These are phyloP conservation scores for Penicillium janthinellum DNA, from an alignment of 2,329 filamentous ascomycete species.

Conservation along the genomic window DNA sequence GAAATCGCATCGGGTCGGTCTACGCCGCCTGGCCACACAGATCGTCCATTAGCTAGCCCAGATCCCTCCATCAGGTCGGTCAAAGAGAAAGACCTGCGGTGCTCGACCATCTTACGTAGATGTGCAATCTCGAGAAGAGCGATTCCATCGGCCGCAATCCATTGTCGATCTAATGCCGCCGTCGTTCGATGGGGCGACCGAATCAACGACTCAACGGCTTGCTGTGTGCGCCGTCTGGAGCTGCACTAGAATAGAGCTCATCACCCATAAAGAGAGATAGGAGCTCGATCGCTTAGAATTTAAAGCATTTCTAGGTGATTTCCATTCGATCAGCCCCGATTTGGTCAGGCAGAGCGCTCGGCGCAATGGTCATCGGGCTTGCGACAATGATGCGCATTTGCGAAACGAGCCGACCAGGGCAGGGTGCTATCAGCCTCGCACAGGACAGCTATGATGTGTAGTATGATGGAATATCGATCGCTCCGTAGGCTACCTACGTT, in stretches of 20 bases:
- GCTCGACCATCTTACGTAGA: background rate
- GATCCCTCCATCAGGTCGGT: background rate
- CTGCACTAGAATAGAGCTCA: background rate
- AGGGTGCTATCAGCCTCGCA: slow-evolving; percentile 1
- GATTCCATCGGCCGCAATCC: background rate
- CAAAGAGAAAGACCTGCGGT: background rate
- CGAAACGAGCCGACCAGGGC: slow-evolving; percentile 15
- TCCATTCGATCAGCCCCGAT: background rate
- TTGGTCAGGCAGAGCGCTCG: slow-evolving; percentile 24
- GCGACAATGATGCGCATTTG: slow-evolving; percentile 30
- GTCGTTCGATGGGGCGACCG: slow-evolving; percentile 7
- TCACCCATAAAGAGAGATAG: background rate
- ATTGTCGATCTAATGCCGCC: background rate
- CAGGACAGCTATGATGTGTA: background rate
- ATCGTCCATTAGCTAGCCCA: background rate
- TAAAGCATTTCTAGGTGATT: background rate
- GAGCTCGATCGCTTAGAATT: background rate
- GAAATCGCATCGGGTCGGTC: slow-evolving; percentile 7
- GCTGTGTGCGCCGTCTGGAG: slow-evolving; percentile 5
- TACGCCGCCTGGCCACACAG: background rate
- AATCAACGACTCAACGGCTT: slow-evolving; percentile 14
- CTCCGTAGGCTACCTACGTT: background rate
- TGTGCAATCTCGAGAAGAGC: background rate
- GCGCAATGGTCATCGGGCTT: slow-evolving; percentile 28
- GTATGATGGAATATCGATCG: background rate